These are phyloP conservation scores for Aspergillus haitiensis DNA, from an alignment of 495 filamentous ascomycete genomes.

Conservation along the genomic window DNA sequence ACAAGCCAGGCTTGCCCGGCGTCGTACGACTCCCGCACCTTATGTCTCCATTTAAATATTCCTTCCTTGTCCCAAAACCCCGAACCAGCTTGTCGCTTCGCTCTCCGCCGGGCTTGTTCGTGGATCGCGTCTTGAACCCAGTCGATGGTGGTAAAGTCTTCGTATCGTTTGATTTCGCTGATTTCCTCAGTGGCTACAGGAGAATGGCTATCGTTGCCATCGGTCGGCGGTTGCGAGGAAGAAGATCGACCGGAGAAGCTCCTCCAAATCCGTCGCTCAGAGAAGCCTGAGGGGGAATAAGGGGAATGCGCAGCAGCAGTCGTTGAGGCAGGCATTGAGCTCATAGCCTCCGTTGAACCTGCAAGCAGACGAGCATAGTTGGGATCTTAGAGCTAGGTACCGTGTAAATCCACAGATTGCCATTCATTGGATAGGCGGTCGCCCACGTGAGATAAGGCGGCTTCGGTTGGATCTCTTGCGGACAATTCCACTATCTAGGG, in stretches of 20 bases:
- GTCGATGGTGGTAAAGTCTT: slow-evolving; percentile 97
- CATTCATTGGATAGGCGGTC: slow-evolving; percentile 18
- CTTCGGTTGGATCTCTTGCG: neutral
- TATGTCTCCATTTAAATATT: slow-evolving; percentile 75
- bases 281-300: slow-evolving; percentile 56
- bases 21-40: slow-evolving; percentile 84
- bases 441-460: slow-evolving; percentile 23
- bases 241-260: slow-evolving; percentile 71
- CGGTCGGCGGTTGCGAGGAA: slow-evolving; percentile 53
- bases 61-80: slow-evolving; percentile 76
- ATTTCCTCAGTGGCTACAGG: slow-evolving; percentile 89
- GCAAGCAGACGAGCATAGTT: slow-evolving; percentile 37
- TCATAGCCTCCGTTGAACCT: slow-evolving; percentile 57
- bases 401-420: slow-evolving; percentile 20
- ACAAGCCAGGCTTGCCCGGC: slow-evolving; percentile 98
- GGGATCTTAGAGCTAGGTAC: slow-evolving; percentile 23
- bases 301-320: slow-evolving; percentile 40
- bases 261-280: slow-evolving; percentile 58
- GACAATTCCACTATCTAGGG: neutral
- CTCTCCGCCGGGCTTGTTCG: slow-evolving; percentile 78
- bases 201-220: slow-evolving; percentile 38
- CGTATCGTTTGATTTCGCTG: slow-evolving; percentile 95
- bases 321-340: slow-evolving; percentile 58
- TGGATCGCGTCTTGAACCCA: slow-evolving; percentile 98
- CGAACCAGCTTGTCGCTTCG: slow-evolving; percentile 67